Base-by-base conservation (phyloP, 495 filamentous ascomycete species). In the Podospora comata region DNA sequence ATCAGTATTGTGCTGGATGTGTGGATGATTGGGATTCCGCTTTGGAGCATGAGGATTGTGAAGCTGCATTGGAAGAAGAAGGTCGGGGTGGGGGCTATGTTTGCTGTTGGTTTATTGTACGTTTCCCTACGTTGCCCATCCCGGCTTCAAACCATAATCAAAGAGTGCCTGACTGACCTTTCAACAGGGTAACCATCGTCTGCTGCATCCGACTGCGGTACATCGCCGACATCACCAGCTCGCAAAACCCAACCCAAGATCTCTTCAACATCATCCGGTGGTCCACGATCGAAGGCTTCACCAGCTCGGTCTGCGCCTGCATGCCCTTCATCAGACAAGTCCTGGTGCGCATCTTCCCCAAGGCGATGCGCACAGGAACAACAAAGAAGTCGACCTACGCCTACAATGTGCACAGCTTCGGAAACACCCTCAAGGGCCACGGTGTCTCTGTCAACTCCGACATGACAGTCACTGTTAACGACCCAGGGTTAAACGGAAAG, bases 41-140 rank as follows among this genome's bases (percentile, higher is more conserved):
- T 71, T 4, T 23, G 28, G 53, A 62, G 67, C 62, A 62, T 82
- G 19, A 72, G 74, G 55, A 56, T 58, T 19, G 66, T 82, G 44
- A 76, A 78, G 28, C 60, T 78, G 18, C 68, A 73, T 62, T 72
- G 72, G 72, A 76, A 75, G 68, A 80, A 79, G 68, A 79, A 75
- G 72, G 65, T 79, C 53, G 69, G 69, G 62, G 68, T 77, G 7
- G 60, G 32, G 4, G 13, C 80, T 26, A 80, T 82, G 79, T 80
- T 82, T 65, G 62, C 68, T 34, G 68, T 81, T 16, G 79, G 79
- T n/a, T 73, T 74, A n/a, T 71, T 75, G 79, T 81, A 67, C 62
- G 76, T 73, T 30, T 1, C 1, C 23, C 23, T 23, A 23, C 23
- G 23, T 23, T 23, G 23, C 23, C 23, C 23, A 23, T 23, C 23